Evolutionary conservation across 768 basidiomycete genomes (phyloP).

Genomic region (Pleurotus sapidus): DNA sequence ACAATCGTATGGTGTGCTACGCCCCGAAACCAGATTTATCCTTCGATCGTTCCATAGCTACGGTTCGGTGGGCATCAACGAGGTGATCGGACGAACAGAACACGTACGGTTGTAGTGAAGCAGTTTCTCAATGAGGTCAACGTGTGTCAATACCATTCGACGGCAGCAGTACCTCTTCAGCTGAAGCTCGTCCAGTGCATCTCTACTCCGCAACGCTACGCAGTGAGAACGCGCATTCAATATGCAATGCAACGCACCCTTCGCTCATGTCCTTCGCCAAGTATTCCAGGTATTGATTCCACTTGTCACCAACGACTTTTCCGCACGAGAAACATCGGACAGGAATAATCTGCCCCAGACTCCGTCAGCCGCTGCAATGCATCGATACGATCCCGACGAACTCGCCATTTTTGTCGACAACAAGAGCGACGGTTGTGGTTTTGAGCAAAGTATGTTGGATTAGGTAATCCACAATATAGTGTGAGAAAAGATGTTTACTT

Average conservation of each 20-base stretch:
- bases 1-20: constrained; percentile 1
- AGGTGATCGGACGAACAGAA: neutral
- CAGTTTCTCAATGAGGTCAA: constrained; percentile 96
- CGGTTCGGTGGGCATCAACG: neutral
- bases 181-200: constrained; percentile 86
- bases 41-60: constrained; percentile 51
- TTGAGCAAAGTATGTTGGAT: no score
- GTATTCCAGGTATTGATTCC: constrained; percentile 84
- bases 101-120: constrained; percentile 91
- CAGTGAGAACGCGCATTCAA: neutral
- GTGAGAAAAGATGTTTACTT: no score
- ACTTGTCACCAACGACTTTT: constrained; percentile 96
- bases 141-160: constrained; percentile 96
- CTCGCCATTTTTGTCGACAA: no score
- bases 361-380: no score
- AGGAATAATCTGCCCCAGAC: constrained; percentile 75
- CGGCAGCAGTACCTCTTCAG: constrained; percentile 95
- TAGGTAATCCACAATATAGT: no score
- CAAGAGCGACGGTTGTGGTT: no score
- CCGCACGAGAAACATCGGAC: constrained; percentile 96
- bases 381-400: no score
- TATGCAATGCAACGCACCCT: constrained; percentile 56
- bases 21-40: constrained; percentile 27
- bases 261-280: constrained; percentile 80
- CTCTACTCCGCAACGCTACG: constrained; percentile 39